These are phyloP conservation scores for Auricularia sp. DNA, from an alignment of 768 basidiomycete species.

Conservation along the genomic window DNA sequence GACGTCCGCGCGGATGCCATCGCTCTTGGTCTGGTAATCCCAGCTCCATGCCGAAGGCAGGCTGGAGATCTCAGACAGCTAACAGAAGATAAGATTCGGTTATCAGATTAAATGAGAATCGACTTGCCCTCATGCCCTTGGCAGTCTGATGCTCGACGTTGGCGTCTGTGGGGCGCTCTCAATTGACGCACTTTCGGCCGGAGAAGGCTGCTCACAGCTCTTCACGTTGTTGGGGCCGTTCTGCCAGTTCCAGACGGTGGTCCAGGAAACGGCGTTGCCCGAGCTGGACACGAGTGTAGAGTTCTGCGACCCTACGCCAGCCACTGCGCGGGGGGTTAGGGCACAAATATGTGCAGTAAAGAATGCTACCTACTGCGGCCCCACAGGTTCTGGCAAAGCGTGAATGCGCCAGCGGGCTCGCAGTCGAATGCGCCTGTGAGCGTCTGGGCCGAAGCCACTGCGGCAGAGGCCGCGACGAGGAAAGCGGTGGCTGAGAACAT, in stretches of 20 bases:
- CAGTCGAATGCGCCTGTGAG: conserved; percentile 38
- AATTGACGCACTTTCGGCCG: not conserved
- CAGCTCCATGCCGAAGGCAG: conserved; percentile 46
- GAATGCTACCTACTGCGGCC: conserved; percentile 27
- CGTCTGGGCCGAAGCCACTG: conserved; percentile 14
- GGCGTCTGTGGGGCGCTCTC: conserved; percentile 29
- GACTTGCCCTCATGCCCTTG: conserved; percentile 37
- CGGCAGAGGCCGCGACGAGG: not conserved
- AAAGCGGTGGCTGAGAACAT: not conserved
- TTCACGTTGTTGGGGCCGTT: conserved; percentile 43
- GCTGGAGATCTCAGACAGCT: conserved; percentile 33
- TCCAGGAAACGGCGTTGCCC: conserved; percentile 39
- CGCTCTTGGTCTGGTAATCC: conserved; percentile 35
- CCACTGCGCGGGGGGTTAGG: conserved; percentile 16
- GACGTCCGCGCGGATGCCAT: conserved; percentile 45
- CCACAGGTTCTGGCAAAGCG: conserved; percentile 52
- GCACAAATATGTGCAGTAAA: no score
- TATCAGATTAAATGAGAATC: not conserved
- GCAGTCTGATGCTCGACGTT: conserved; percentile 38
- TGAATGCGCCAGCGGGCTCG: conserved; percentile 36
- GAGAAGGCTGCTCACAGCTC: conserved; percentile 33
- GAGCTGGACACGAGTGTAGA: conserved; percentile 35
- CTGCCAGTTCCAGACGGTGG: conserved; percentile 44
- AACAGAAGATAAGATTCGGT: not conserved
- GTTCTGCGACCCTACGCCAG: conserved; percentile 39